Base-by-base conservation (phyloP, 75 land plant species). In the Pinus taeda region DNA sequence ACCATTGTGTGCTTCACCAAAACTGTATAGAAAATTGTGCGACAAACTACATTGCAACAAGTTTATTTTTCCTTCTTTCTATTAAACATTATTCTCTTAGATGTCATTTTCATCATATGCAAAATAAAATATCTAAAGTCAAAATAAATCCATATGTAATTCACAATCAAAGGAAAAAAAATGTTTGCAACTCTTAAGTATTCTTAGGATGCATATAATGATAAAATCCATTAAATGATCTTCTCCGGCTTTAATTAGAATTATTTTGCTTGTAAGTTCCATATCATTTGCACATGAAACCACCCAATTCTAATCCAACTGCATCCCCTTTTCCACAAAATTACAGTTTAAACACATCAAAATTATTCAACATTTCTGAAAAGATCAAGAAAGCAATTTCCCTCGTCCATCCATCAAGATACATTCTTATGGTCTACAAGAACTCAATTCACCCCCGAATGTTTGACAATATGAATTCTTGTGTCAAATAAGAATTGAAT, bases 381-480 rank as follows among this genome's bases (percentile, higher is more conserved):
- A 62, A n/a, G 15, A 24, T 12, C 15, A 62, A 15, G 30, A 29
- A 22, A 62, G 15, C 65, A 7, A 26, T 24, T n/a, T 62, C 11
- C 65, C 36, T 12, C 65, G 15, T 62, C 29, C 11, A 62, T n/a
- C 65, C 33, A 8, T 13, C 65, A 29, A 24, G 29, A 62, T 62
- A 62, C 65, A 62, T 29, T 62, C 30, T 29, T 49, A 49, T 62
- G 65, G 65, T 62, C 65, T 22, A 62, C 65, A 62, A 36, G 15
- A 24, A 62, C 14, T 62, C 65, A 62, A 8, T 62, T 62, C 29
- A 29, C 65, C 65, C 30, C 30, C 30, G 2, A 4, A n/a, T 1
- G 15, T 24, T 62, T 62, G 65, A 62, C 13, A 62, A 62, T 62
- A 62, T 13, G 14, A 36, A 62, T 62, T 29, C 36, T 14, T 3